Evolutionary conservation across 257 asterid species (phyloP).

Genomic region (Solanum habrochaites): DNA sequence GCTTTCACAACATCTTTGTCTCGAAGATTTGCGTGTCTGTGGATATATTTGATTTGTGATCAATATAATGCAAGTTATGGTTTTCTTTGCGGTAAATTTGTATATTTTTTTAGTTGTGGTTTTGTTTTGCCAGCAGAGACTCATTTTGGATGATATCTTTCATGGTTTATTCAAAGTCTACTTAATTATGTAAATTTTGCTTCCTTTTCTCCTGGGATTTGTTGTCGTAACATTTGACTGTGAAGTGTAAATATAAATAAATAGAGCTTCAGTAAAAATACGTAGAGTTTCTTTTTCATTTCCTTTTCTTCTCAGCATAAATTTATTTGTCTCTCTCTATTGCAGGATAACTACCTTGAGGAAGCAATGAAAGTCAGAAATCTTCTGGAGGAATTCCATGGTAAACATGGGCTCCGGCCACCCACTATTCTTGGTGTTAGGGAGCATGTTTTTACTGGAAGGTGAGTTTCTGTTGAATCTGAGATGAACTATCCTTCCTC

Average conservation of each 20-base stretch:
- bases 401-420: slow-evolving; percentile 87
- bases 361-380: slow-evolving; percentile 98
- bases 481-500: neutral
- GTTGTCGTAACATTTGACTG: neutral
- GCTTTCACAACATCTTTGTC: neutral
- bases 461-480: slow-evolving; percentile 30
- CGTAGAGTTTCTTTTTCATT: neutral
- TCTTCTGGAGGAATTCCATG: slow-evolving; percentile 86
- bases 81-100: neutral
- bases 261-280: neutral
- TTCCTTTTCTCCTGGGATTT: neutral
- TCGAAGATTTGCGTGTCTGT: neutral
- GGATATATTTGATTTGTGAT: neutral
- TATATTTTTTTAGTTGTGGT: neutral
- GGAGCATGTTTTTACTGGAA: slow-evolving; percentile 97
- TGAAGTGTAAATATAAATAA: neutral
- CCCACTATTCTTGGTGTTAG: slow-evolving; percentile 98
- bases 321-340: neutral
- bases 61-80: neutral
- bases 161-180: neutral
- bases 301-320: neutral
- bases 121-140: neutral
- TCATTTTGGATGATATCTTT: neutral
- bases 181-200: neutral
- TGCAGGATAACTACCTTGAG: slow-evolving; percentile 97